Conservation (phyloP, 1,284 basidiomycete genomes). For the Leccinum pachyderme region DNA sequence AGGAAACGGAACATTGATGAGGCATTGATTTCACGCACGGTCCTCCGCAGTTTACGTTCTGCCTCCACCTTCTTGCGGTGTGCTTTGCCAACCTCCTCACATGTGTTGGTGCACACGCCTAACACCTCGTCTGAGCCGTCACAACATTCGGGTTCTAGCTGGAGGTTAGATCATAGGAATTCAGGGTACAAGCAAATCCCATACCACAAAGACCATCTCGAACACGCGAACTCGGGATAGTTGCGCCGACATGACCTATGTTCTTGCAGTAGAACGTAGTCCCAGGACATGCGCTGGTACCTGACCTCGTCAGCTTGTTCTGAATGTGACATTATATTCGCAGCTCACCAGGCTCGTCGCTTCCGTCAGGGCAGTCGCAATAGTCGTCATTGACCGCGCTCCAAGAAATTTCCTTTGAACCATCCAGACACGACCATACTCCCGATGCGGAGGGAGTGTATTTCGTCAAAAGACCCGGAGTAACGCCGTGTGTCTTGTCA, state of each 20-base stretch:
- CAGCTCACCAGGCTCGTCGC: conserved; percentile 82
- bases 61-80: conserved; percentile 67
- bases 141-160: conserved; percentile 86
- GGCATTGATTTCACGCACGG: conserved; percentile 46
- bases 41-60: conserved; percentile 76
- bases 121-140: conserved; percentile 93
- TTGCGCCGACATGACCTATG: conserved; percentile 81
- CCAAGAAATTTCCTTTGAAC: conserved; percentile 71
- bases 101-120: conserved; percentile 80
- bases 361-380: conserved; percentile 92
- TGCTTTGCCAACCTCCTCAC: conserved; percentile 72
- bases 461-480: conserved; percentile 44
- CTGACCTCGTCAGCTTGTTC: conserved; percentile 38
- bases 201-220: conserved; percentile 92
- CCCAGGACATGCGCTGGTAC: conserved; percentile 84
- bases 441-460: conserved; percentile 48
- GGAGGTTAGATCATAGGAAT: conserved; percentile 5
- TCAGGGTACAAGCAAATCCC: conserved; percentile 27
- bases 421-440: conserved; percentile 71
- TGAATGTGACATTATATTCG: not conserved
- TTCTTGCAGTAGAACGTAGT: conserved; percentile 87
- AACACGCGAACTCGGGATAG: conserved; percentile 82
- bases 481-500: conserved; percentile 50
- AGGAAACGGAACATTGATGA: not conserved
- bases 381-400: conserved; percentile 89